Base-by-base conservation (phyloP, 345 rosid species). In the Physaria fendleri region DNA sequence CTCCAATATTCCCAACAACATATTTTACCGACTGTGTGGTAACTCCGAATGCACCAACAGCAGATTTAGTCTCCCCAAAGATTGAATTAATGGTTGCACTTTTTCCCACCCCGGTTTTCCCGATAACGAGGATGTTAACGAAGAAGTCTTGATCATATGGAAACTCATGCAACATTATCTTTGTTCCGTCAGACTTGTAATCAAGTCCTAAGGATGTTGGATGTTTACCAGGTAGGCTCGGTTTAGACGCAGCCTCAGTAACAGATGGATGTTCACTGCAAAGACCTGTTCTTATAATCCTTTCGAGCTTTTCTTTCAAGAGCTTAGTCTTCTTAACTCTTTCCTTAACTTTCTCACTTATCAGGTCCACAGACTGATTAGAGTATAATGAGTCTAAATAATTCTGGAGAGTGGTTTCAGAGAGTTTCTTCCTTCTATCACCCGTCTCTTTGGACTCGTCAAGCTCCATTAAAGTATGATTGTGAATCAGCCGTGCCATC, bases 31-130 rank as follows among this genome's bases (percentile, higher is more conserved):
- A 50, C 28, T 54, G 59, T 8, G 96, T 87, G 24, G 75, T 69
- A 13, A 84, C 72, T 42, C 65, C 79, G 62, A 87, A 81, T 15
- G 96, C 83, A 73, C 73, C 65, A 38, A 71, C 65, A n/a, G 33
- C 3, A 14, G 78, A 62, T 52, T 76, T 83, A 13, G 72, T 71
- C 67, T 85, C 80, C 0, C 81, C 66, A n/a, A 87, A 82, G 43
- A 91, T 74, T 2, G 96, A 83, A 72, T 87, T 82, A 30, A 83
- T 58, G 5, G 85, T 82, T 5, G 94, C 83, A 69, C 98, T 91
- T 78, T 87, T 91, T 44, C 98, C 90, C 2, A 85, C 96, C 4
- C 98, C 94, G 3, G 83, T 69, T 82, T 85, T 91, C 56, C 98
- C 96, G 0, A 91, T 69, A 66, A 85, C 86, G 66, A 88, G 50